Conservation (phyloP, 345 rosid genomes). For the Carallia pectinifolia region DNA sequence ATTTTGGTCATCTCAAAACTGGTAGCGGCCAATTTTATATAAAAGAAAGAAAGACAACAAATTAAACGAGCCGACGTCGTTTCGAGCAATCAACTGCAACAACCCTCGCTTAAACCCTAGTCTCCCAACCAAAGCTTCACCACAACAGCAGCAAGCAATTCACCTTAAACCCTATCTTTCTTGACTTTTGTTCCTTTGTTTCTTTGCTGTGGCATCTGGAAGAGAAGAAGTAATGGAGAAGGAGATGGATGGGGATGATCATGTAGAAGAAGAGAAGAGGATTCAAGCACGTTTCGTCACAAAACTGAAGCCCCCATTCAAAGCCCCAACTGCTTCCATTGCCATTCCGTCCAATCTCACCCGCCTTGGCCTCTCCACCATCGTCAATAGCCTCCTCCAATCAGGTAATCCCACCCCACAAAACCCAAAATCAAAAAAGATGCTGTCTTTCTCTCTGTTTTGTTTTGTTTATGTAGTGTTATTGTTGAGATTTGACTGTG, state of each 20-base stretch:
- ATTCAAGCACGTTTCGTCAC: conserved; percentile 86
- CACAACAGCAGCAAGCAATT: too few species aligned
- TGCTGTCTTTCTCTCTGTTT: not conserved
- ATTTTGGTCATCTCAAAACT: too few species aligned
- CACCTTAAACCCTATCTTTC: too few species aligned
- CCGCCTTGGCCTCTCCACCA: conserved; percentile 78
- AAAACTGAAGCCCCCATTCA: conserved; percentile 59
- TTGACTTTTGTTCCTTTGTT: too few species aligned
- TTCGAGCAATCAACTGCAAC: too few species aligned
- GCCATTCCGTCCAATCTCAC: conserved; percentile 82
- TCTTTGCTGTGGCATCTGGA: too few species aligned
- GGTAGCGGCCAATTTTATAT: too few species aligned
- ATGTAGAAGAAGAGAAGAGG: conserved; percentile 32
- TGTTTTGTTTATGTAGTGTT: not conserved
- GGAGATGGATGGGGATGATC: conserved; percentile 7
- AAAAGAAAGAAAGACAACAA: too few species aligned
- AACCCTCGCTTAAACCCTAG: too few species aligned
- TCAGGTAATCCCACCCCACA: conserved; percentile 31
- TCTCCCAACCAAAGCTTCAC: too few species aligned
- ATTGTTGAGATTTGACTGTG: not conserved
- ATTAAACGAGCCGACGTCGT: too few species aligned
- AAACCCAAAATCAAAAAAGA: too few species aligned
- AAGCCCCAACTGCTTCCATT: conserved; percentile 53
- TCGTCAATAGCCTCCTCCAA: conserved; percentile 64
- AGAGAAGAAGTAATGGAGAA: conserved; percentile 6